Percentiles rank a stretch among this genome's conserved stretches.
phyloP scores from a whole-genome alignment of 2,329 filamentous ascomycete genomes.

The Alternaria angustiovoidea region DNA sequence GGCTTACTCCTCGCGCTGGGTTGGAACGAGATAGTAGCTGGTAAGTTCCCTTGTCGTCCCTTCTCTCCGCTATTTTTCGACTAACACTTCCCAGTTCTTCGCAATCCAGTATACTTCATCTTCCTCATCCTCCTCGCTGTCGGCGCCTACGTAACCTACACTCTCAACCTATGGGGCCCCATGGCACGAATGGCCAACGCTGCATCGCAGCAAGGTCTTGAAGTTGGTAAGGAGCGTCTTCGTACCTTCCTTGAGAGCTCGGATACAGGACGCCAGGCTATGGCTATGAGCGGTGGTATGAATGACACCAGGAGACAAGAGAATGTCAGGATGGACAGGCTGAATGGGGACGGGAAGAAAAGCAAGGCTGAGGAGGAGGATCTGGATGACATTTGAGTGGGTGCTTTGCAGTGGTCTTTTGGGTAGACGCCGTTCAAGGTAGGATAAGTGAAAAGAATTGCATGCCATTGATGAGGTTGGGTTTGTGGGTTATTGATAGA shows the following conservation, averaged over 20 bases:
- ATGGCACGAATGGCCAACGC: conserved; percentile 96
- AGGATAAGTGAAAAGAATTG: background rate
- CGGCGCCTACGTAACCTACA: conserved; percentile 88
- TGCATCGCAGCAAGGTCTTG: conserved; percentile 82
- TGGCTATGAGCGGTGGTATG: conserved; percentile 67
- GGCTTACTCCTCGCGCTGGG: conserved; percentile 85
- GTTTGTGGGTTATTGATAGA: conserved; percentile 3
- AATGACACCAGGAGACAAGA: conserved; percentile 28
- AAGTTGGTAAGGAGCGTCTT: conserved; percentile 90
- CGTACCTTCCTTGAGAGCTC: conserved; percentile 88
- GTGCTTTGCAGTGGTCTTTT: background rate
- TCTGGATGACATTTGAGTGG: conserved; percentile 46
- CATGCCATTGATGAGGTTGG: background rate
- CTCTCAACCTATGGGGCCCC: conserved; percentile 92
- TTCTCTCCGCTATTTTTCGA: background rate
- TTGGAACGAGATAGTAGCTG: conserved; percentile 98
- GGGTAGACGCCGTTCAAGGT: background rate
- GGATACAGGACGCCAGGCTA: conserved; percentile 83
- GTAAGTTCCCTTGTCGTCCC: conserved; percentile 63
- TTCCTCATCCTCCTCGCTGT: conserved; percentile 79
- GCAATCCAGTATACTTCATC: conserved; percentile 92
- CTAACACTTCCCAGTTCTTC: conserved; percentile 70
- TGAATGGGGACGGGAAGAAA: conserved; percentile 56
- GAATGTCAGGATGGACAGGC: conserved; percentile 48
- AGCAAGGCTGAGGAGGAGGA: conserved; percentile 44